Base-by-base conservation (phyloP, 768 basidiomycete species). In the Galerina sulciceps region DNA sequence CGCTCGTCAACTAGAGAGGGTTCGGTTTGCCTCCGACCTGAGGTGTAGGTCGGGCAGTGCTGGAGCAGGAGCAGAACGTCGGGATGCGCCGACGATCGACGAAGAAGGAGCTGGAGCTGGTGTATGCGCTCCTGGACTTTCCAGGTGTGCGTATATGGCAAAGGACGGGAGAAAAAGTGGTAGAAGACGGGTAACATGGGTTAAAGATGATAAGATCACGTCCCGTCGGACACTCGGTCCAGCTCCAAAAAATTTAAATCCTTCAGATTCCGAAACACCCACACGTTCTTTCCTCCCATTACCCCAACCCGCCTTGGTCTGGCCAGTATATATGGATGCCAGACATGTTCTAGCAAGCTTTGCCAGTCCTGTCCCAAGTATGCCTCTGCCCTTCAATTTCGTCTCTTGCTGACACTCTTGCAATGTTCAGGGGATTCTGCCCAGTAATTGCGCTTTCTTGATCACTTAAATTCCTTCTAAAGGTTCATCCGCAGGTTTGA, bases 1-100 rank as follows among this genome's bases (percentile, higher is more conserved):
- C 78, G 77, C 55, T 96, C 92, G 42, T 77, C 74, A 38, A 81
- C 72, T 14, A 89, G 76, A 50, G 85, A 81, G 15, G 80, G 76
- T 49, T 85, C 80, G 22, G 81, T 82, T 72, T 97, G 95, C 14
- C 97, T 83, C 20, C 96, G 86, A n/a, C 97, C 97, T 8, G 90
- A 82, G 2, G 97, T 99, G 76, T 93, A 99, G 4, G 97, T 96
- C 4, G 97, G 97, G 10, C 89, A 83, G 64, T 99, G 97, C 73
- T 99, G 84, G 23, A 95, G 82, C 38, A 96, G 78, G 18, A 96
- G 83, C 14, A 95, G 79, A 53, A 93, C 65, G 66, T 93, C 90
- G 58, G 79, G 78, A 62, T 84, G 81, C 9, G 72, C 63, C 10
- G 72, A 65, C 0, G 69, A 66, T 31, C 65, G 70, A 17, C 85